Conservation (phyloP, 495 filamentous ascomycete genomes). For the Aspergillus cavernicola region DNA sequence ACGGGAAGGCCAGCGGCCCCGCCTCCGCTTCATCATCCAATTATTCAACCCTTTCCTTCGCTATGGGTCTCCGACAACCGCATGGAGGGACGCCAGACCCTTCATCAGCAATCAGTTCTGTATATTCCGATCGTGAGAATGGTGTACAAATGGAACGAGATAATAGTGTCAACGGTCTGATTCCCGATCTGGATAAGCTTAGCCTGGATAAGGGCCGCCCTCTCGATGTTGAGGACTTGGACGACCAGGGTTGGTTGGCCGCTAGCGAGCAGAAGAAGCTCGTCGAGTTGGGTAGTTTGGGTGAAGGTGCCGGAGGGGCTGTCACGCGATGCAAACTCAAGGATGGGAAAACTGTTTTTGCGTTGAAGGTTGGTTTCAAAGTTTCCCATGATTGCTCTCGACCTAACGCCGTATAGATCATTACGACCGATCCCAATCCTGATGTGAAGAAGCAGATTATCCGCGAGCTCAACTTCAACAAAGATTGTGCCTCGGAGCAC, state of each 20-base stretch:
- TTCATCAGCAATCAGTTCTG: constrained; percentile 78
- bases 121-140: constrained; percentile 72
- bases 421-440: constrained; percentile 95
- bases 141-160: constrained; percentile 71
- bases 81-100: constrained; percentile 73
- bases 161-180: constrained; percentile 58
- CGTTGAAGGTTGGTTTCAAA: constrained; percentile 71
- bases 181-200: constrained; percentile 71
- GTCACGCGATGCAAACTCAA: constrained; percentile 87
- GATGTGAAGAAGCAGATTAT: constrained; percentile 98
- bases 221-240: constrained; percentile 87
- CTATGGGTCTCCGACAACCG: constrained; percentile 57
- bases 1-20: constrained; percentile 69
- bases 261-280: constrained; percentile 86
- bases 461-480: constrained; percentile 94
- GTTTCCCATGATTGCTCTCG: background rate
- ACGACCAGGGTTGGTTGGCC: constrained; percentile 92
- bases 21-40: constrained; percentile 80
- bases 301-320: constrained; percentile 93
- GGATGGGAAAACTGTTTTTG: constrained; percentile 91
- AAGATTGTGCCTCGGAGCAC: constrained; percentile 87
- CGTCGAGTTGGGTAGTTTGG: constrained; percentile 80
- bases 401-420: constrained; percentile 59
- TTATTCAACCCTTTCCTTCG: constrained; percentile 72
- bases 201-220: constrained; percentile 74